These are phyloP conservation scores for Penicillium ochrochloron DNA, from an alignment of 495 filamentous ascomycete genomes.

Conservation along the genomic window DNA sequence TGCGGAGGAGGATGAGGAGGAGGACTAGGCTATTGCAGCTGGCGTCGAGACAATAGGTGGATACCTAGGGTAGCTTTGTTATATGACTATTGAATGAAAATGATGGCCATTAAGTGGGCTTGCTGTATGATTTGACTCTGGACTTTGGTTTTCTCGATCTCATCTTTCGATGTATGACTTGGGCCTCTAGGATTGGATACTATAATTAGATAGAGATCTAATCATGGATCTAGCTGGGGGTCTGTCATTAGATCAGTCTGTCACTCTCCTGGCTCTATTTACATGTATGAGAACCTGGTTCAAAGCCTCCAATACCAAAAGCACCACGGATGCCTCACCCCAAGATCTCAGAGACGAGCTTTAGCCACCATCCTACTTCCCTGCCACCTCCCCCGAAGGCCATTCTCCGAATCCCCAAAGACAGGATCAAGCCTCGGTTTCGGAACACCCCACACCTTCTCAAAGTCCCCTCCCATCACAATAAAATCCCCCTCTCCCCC, in stretches of 20 bases:
- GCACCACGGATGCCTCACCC: not conserved
- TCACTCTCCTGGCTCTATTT: not conserved
- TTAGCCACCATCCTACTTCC: not conserved
- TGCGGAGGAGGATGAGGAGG: slow-evolving; percentile 32
- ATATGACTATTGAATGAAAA: slow-evolving; percentile 3
- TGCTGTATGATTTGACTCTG: slow-evolving; percentile 16
- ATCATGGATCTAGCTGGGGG: not conserved
- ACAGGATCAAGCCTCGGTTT: not conserved
- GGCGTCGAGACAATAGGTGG: not conserved
- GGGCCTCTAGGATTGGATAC: not conserved
- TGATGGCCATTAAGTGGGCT: not conserved
- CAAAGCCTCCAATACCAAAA: too few relatives aligned
- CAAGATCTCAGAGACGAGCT: not conserved
- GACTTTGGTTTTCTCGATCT: slow-evolving; percentile 7
- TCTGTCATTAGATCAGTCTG: not conserved
- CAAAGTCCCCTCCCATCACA: not conserved
- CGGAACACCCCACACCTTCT: not conserved
- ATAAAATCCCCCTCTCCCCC: not conserved
- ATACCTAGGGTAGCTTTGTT: not conserved
- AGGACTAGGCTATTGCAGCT: slow-evolving; percentile 21
- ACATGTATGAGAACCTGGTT: not conserved
- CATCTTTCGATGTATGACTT: slow-evolving; percentile 11
- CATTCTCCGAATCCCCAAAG: not conserved
- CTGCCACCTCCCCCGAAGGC: not conserved
- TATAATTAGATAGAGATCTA: not conserved